phyloP scores from a whole-genome alignment of 306 rosid genomes.

The Fragaria ananassa region DNA sequence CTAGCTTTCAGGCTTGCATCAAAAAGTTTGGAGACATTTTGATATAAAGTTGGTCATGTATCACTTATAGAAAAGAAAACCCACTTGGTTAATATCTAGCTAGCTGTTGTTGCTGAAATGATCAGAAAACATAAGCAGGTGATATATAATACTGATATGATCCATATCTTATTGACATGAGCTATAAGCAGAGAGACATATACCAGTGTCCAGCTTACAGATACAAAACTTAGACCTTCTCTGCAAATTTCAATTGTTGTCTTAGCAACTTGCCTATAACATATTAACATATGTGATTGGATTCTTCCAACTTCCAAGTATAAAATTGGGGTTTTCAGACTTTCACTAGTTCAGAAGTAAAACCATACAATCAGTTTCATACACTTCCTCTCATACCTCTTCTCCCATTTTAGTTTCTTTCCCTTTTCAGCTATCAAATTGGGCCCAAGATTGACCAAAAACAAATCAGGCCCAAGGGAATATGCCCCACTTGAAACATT shows the following conservation, averaged over 20 bases:
- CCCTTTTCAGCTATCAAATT: not conserved
- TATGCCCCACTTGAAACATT: not conserved
- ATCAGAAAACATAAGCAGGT: not conserved
- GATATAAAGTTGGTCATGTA: not conserved
- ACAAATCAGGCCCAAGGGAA: not conserved
- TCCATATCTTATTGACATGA: not conserved
- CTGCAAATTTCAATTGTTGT: not conserved
- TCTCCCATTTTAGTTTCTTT: not conserved
- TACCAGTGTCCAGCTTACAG: not conserved
- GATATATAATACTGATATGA: not conserved
- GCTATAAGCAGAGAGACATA: constrained; percentile 7
- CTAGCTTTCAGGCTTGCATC: not conserved
- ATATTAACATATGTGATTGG: not conserved
- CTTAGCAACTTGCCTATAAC: not conserved
- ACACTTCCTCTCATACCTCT: not conserved
- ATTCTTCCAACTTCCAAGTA: not conserved
- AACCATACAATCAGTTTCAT: not conserved
- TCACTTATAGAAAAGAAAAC: not conserved
- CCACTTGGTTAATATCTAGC: not conserved
- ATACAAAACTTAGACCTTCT: not conserved
- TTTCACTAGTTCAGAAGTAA: not conserved
- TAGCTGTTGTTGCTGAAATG: not conserved
- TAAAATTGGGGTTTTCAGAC: not conserved
- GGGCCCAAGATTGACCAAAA: no score
- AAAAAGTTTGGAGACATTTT: not conserved